These are phyloP conservation scores for Sporobolomyces roseus DNA, from an alignment of 768 basidiomycete species.

Conservation along the genomic window DNA sequence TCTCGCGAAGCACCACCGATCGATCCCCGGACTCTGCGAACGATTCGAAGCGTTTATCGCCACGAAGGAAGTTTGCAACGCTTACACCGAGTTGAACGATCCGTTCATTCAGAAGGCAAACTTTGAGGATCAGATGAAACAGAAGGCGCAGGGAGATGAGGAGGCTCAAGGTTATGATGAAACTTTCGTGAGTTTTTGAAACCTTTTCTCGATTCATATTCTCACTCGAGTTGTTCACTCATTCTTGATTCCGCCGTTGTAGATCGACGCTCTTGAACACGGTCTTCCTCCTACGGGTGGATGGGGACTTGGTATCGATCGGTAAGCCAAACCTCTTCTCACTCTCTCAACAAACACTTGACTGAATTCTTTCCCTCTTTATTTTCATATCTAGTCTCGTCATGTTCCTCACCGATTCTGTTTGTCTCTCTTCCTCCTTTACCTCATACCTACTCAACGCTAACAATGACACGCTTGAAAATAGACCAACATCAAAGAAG, in stretches of 20 bases:
- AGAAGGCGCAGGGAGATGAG: conserved; percentile 96
- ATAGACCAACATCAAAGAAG: conserved; percentile 44
- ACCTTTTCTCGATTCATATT: neutral
- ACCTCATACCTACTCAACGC: conserved; percentile 45
- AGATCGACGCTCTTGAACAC: conserved; percentile 71
- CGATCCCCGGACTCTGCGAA: conserved; percentile 93
- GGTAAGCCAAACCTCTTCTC: conserved; percentile 46
- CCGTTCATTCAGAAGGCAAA: conserved; percentile 91
- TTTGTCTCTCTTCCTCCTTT: neutral
- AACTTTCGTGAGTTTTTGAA: conserved; percentile 63
- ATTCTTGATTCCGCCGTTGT: neutral
- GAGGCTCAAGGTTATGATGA: conserved; percentile 97
- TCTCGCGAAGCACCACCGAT: conserved; percentile 96
- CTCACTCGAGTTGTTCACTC: neutral
- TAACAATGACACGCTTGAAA: too few relatives aligned
- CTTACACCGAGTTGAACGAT: conserved; percentile 99
- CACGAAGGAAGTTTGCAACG: conserved; percentile 96
- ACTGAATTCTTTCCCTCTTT: neutral
- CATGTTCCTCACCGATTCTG: conserved; percentile 87
- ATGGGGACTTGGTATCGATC: conserved; percentile 93
- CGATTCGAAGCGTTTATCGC: conserved; percentile 99
- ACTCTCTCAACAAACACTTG: too few relatives aligned
- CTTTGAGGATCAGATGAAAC: conserved; percentile 85
- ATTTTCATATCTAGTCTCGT: conserved; percentile 56
- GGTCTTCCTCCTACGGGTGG: conserved; percentile 96